These are phyloP conservation scores for Pisolithus orientalis DNA, from an alignment of 768 basidiomycete genomes.

Conservation along the genomic window DNA sequence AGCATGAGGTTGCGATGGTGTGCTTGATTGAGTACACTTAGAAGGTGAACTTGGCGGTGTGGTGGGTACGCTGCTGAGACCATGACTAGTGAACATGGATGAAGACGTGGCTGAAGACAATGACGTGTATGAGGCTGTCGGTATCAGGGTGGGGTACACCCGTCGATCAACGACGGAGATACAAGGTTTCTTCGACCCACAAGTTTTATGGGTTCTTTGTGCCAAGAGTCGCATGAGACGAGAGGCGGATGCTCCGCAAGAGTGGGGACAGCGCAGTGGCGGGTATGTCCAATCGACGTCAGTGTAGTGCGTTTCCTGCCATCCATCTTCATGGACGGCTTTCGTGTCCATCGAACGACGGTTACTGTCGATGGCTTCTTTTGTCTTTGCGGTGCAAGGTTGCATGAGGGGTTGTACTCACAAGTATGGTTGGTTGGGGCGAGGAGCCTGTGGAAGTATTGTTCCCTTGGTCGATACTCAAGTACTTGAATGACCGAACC, in stretches of 20 bases:
- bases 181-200: neutral
- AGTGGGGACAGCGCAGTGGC: slow-evolving; percentile 6
- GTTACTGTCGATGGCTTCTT: no score
- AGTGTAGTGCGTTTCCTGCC: slow-evolving; percentile 10
- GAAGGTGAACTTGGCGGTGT: slow-evolving; percentile 4
- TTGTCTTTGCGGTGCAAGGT: neutral
- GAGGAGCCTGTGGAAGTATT: no score
- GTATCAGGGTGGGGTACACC: neutral
- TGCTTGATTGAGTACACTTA: neutral
- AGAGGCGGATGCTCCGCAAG: slow-evolving; percentile 22
- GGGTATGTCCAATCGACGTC: slow-evolving; percentile 19
- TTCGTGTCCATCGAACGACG: neutral
- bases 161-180: neutral
- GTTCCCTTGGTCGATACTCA: neutral
- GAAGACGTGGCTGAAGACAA: neutral
- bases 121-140: neutral
- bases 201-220: slow-evolving; percentile 1
- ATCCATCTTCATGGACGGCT: slow-evolving; percentile 3
- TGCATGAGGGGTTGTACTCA: neutral
- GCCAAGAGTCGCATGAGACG: slow-evolving; percentile 18
- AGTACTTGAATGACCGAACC: neutral
- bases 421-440: neutral
- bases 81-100: neutral
- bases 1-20: neutral
- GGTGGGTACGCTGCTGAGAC: slow-evolving; percentile 1